Conservation (phyloP, 2,329 filamentous ascomycete species). For the Botrytis elliptica region DNA sequence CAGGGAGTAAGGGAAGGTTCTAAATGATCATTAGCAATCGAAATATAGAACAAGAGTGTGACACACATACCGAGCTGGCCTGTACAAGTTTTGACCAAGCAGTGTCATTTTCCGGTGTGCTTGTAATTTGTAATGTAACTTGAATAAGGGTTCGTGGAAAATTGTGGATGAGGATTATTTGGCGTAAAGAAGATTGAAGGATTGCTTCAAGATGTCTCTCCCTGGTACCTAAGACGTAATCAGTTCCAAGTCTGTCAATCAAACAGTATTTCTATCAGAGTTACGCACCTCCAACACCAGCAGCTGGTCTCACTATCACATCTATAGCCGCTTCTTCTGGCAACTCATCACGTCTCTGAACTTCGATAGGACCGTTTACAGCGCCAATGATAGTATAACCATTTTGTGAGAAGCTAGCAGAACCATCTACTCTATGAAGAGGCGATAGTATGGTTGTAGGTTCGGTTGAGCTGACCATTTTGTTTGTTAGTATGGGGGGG, state of each 20-base stretch:
- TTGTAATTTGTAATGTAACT: conserved; percentile 74
- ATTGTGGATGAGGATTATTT: conserved; percentile 71
- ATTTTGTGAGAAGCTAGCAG: conserved; percentile 70
- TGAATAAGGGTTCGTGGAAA: conserved; percentile 79
- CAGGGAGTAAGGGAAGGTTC: conserved; percentile 78
- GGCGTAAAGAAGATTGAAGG: conserved; percentile 68
- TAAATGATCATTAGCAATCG: conserved; percentile 40
- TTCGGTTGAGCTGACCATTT: conserved; percentile 44
- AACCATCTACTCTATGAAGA: conserved; percentile 74
- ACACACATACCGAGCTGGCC: conserved; percentile 54
- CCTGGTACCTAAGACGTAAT: conserved; percentile 52
- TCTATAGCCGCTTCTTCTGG: conserved; percentile 89
- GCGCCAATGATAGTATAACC: conserved; percentile 81
- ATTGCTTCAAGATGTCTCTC: conserved; percentile 81
- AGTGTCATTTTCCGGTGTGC: conserved; percentile 66
- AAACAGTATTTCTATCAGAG: conserved; percentile 14
- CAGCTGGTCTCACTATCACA: conserved; percentile 82
- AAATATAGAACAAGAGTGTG: conserved; percentile 19
- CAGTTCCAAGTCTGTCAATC: conserved; percentile 8
- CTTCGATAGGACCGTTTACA: conserved; percentile 92
- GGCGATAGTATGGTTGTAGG: conserved; percentile 51
- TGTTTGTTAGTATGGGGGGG: not conserved
- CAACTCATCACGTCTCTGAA: conserved; percentile 82
- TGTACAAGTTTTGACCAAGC: conserved; percentile 59
- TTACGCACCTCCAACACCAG: conserved; percentile 72